Evolutionary conservation across 148 eudicot genomes (phyloP).

Genomic region (Tetragonia tetragonoides): DNA sequence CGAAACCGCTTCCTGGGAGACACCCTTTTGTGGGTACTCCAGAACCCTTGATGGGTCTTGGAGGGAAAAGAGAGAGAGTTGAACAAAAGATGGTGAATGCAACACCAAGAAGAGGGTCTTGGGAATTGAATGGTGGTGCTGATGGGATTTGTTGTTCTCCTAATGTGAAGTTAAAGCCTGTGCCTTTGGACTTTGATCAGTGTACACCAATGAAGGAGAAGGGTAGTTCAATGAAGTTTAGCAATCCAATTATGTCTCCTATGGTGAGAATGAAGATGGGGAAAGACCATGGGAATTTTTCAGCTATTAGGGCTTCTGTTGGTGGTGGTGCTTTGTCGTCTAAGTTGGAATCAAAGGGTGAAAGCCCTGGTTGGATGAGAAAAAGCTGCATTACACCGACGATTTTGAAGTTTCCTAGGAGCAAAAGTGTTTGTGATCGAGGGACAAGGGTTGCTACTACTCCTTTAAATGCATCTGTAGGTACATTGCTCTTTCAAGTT

Average conservation of each 20-base stretch:
- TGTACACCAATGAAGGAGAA: conserved; percentile 72
- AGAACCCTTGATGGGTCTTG: conserved; percentile 72
- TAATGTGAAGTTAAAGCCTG: conserved; percentile 39
- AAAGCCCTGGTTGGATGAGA: conserved; percentile 49
- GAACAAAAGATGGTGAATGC: conserved; percentile 37
- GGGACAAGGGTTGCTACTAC: conserved; percentile 50
- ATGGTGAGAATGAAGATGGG: conserved; percentile 42
- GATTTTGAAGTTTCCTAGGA: conserved; percentile 59
- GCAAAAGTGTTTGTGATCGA: conserved; percentile 72
- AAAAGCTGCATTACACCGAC: conserved; percentile 69
- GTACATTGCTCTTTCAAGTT: conserved; percentile 52
- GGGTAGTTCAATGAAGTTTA: conserved; percentile 40
- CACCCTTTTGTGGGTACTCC: conserved; percentile 88
- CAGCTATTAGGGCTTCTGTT: conserved; percentile 54
- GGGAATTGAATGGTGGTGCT: conserved; percentile 50
- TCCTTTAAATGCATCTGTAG: conserved; percentile 75
- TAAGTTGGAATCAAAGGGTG: conserved; percentile 55
- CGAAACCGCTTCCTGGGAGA: conserved; percentile 76
- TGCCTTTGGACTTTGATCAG: conserved; percentile 80
- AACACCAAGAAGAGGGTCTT: conserved; percentile 67
- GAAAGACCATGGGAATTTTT: conserved; percentile 31
- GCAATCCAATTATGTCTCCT: conserved; percentile 52
- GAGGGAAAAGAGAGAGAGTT: conserved; percentile 42
- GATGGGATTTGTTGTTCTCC: conserved; percentile 35
- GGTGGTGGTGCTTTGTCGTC: conserved; percentile 41